Evolutionary conservation across 306 rosid species (phyloP).

Genomic region (Parietaria judaica): DNA sequence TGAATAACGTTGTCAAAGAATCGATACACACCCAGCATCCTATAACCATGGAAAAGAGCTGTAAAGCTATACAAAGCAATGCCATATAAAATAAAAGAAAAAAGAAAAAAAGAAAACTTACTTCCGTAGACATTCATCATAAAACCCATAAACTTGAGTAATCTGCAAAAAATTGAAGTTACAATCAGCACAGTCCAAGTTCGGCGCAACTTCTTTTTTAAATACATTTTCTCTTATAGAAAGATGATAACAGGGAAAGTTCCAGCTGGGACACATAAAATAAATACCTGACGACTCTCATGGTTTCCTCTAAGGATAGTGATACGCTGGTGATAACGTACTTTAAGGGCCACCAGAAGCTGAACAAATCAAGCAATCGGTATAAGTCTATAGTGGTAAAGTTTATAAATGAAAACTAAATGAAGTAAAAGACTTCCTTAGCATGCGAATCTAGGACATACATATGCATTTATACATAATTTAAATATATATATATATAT

Average conservation of each 20-base stretch:
- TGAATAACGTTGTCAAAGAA: background rate
- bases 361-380: conserved; percentile 39
- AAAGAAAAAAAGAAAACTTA: conserved; percentile 39
- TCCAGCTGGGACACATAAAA: conserved; percentile 13
- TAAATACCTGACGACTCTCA: conserved; percentile 92
- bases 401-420: conserved; percentile 6
- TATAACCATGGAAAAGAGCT: background rate
- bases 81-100: background rate
- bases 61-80: too few species aligned
- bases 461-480: too few species aligned
- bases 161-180: conserved; percentile 41
- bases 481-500: too few species aligned
- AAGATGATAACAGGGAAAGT: background rate
- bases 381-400: conserved; percentile 10
- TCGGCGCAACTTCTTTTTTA: conserved; percentile 6
- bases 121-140: conserved; percentile 92
- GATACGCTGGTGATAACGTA: conserved; percentile 85
- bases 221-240: background rate
- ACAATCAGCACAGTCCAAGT: conserved; percentile 23
- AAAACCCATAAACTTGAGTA: conserved; percentile 93
- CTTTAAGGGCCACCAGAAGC: conserved; percentile 96
- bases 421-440: background rate
- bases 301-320: conserved; percentile 99
- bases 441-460: too few species aligned
- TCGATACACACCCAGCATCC: conserved; percentile 1